These are phyloP conservation scores for Fusarium penzigii DNA, from an alignment of 2,329 filamentous ascomycete genomes.

Conservation along the genomic window DNA sequence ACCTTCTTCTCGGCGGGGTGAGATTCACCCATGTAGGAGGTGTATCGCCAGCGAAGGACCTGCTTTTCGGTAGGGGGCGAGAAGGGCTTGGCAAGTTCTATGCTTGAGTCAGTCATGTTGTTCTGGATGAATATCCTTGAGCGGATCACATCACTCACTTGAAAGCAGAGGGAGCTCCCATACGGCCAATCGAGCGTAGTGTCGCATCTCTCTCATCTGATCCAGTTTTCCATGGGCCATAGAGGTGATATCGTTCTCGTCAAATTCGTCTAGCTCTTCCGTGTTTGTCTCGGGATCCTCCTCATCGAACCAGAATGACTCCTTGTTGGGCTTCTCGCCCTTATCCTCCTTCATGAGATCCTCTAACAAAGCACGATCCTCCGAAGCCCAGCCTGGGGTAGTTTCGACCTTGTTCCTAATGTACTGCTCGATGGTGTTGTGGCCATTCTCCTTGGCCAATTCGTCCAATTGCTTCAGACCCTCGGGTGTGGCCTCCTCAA, in stretches of 20 bases:
- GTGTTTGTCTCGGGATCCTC: conserved; percentile 49
- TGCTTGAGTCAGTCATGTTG: conserved; percentile 6
- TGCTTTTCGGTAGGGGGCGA: conserved; percentile 65
- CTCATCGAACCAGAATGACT: conserved; percentile 51
- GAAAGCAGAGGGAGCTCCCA: conserved; percentile 95
- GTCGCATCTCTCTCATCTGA: conserved; percentile 81
- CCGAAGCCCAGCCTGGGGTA: conserved; percentile 32
- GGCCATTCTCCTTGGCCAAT: conserved; percentile 37
- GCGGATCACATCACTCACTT: conserved; percentile 58
- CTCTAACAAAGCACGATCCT: conserved; percentile 35
- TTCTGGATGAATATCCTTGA: neutral
- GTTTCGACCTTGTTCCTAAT: conserved; percentile 30
- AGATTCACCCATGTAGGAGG: conserved; percentile 89
- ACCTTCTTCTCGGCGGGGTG: conserved; percentile 94
- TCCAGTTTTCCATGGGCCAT: conserved; percentile 86
- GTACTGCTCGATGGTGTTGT: conserved; percentile 36
- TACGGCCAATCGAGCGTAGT: conserved; percentile 82
- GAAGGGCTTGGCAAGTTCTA: conserved; percentile 85
- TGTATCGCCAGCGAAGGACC: conserved; percentile 92
- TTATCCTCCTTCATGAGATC: conserved; percentile 33
- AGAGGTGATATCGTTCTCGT: conserved; percentile 81
- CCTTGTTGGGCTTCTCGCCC: conserved; percentile 36
- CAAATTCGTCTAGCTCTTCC: conserved; percentile 63
- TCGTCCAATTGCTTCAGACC: conserved; percentile 36
- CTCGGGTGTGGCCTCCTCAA: conserved; percentile 34